Conservation (phyloP, 495 filamentous ascomycete species). For the Aspergillus biplanus region DNA sequence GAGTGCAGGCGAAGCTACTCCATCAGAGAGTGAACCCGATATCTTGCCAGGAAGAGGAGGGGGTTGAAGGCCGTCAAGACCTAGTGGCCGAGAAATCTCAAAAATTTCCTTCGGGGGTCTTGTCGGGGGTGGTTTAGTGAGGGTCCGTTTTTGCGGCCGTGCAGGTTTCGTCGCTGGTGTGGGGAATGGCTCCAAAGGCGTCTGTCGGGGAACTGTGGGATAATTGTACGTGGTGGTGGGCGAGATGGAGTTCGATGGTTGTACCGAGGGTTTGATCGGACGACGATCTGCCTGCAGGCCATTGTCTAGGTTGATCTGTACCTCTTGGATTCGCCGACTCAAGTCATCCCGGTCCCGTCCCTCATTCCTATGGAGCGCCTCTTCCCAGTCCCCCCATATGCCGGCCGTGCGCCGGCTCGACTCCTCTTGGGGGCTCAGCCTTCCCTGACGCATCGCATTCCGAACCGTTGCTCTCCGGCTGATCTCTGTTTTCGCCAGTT, state of each 20-base stretch:
- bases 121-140: conserved; percentile 44
- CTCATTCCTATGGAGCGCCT: conserved; percentile 36
- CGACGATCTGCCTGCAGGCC: conserved; percentile 18
- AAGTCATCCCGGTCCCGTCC: conserved; percentile 38
- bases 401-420: conserved; percentile 61
- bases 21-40: conserved; percentile 9
- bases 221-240: conserved; percentile 49
- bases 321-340: conserved; percentile 52
- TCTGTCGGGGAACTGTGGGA: conserved; percentile 56
- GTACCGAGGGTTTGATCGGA: conserved; percentile 19
- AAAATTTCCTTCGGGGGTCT: conserved; percentile 53
- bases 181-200: conserved; percentile 30
- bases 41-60: conserved; percentile 42
- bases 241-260: conserved; percentile 18
- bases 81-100: conserved; percentile 24
- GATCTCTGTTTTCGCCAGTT: conserved; percentile 75
- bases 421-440: conserved; percentile 58
- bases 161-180: conserved; percentile 22
- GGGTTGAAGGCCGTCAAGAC: conserved; percentile 26
- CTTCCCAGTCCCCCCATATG: conserved; percentile 66
- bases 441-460: conserved; percentile 57
- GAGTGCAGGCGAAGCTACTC: conserved; percentile 23
- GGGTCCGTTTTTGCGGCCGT: conserved; percentile 30
- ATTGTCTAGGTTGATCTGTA: conserved; percentile 41
- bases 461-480: conserved; percentile 64